Base-by-base conservation (phyloP, 768 basidiomycete species). In the Lentinula edodes region DNA sequence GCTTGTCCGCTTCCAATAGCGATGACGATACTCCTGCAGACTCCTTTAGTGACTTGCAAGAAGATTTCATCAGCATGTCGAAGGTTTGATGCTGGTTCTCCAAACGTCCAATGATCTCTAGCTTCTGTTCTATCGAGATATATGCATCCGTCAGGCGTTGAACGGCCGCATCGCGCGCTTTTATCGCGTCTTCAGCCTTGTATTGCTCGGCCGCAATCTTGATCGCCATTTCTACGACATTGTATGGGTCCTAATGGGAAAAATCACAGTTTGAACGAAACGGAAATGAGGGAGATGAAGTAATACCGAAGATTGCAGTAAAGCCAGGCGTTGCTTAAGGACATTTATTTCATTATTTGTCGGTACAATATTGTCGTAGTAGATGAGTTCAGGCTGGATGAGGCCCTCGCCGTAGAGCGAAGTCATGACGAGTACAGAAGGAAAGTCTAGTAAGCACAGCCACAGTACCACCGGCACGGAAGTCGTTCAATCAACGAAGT, bases 111-210 rank as follows among this genome's bases (percentile, higher is more conserved):
- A 65, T 58, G 76, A 76, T 59, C 74, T 72, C 64, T 83, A 80
- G 76, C 71, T 89, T 89, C 68, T 86, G 79, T n/a, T 80, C 80
- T 65, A 90, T 74, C 0, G 85, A 84, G 13, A 74, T 69, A 66
- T 84, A 87, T 9, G 86, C 86, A 51, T 84, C 80, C 36, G 80
- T 76, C 12, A 91, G 78, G 35, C 82, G 82, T 45, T 80, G 72
- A 1, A 88, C 80, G 15, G 80, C 82, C 35, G 78, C 80, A 66
- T 91, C 89, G 43, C 89, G 83, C 35, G 88, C 89, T 32, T 72
- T 74, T 57, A 86, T 69, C 1, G 85, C 86, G 66, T 90, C 87
- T 20, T 70, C 71, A 1, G 85, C 80, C 52, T 80, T 79, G 53
- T 80, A 60, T 43, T 76, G 77, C 64, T 87, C 85, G 38, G 80